phyloP scores from a whole-genome alignment of 202 grass and related monocot genomes.

The Setaria viridis region DNA sequence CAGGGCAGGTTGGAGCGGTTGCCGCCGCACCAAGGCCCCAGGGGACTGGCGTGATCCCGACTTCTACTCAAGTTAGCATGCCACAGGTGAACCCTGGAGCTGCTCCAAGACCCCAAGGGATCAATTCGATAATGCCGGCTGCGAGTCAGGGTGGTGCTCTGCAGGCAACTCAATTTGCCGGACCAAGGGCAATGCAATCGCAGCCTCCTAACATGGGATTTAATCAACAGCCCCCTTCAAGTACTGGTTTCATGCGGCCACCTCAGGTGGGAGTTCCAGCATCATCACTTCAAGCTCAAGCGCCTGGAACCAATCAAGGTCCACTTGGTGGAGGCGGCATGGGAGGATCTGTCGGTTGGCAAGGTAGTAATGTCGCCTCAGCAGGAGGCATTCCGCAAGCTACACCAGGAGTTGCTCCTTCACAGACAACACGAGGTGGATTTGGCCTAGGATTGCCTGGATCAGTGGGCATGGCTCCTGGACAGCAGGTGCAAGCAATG shows the following conservation, averaged over 20 bases:
- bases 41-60: constrained; percentile 46
- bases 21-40: constrained; percentile 44
- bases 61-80: constrained; percentile 39
- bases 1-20: constrained; percentile 19
- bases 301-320: constrained; percentile 58
- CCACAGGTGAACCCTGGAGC: constrained; percentile 42
- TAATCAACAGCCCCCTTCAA: constrained; percentile 73
- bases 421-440: constrained; percentile 54
- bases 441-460: constrained; percentile 65
- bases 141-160: constrained; percentile 63
- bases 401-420: constrained; percentile 51
- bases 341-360: constrained; percentile 70
- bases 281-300: constrained; percentile 62
- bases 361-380: constrained; percentile 53
- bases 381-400: constrained; percentile 53
- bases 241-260: constrained; percentile 65
- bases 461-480: constrained; percentile 54
- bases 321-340: constrained; percentile 55
- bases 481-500: constrained; percentile 59
- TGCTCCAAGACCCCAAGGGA: constrained; percentile 54
- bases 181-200: constrained; percentile 52
- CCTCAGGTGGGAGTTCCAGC: constrained; percentile 58
- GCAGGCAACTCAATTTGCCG: constrained; percentile 64
- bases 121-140: constrained; percentile 54
- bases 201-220: constrained; percentile 64